phyloP scores from a whole-genome alignment of 345 rosid genomes.

The Turritis glabra region DNA sequence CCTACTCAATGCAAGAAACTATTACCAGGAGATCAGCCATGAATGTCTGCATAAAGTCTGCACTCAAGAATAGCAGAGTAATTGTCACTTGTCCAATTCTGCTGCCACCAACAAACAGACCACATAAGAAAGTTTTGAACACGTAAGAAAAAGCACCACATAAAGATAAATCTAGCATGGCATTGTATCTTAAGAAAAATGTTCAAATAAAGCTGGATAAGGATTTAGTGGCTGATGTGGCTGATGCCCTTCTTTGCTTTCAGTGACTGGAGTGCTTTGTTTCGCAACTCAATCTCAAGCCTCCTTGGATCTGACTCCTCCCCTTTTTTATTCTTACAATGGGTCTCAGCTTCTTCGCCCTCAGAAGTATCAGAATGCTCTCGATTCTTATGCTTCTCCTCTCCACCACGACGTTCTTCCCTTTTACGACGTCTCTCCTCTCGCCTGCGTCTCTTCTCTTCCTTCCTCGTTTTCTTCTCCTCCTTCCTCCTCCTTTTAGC shows the following conservation, averaged over 20 bases:
- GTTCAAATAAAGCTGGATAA: not conserved
- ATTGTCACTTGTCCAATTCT: conserved; percentile 78
- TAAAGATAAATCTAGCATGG: too few species aligned
- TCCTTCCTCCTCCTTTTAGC: conserved; percentile 84
- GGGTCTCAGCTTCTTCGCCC: conserved; percentile 50
- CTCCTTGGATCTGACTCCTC: conserved; percentile 60
- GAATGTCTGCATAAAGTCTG: conserved; percentile 67
- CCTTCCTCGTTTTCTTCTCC: conserved; percentile 80
- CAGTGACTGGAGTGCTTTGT: conserved; percentile 87
- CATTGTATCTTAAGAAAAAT: too few species aligned
- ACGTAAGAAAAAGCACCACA: too few species aligned
- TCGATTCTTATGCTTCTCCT: conserved; percentile 55
- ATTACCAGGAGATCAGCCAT: conserved; percentile 83
- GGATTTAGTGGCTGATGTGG: not conserved
- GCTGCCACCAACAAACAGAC: conserved; percentile 91
- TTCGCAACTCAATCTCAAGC: conserved; percentile 91
- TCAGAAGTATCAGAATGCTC: conserved; percentile 54
- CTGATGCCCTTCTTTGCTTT: conserved; percentile 78
- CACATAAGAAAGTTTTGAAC: conserved; percentile 46
- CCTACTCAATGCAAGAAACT: conserved; percentile 44
- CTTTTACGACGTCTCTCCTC: conserved; percentile 75
- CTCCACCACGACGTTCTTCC: conserved; percentile 75
- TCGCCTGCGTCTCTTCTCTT: conserved; percentile 76
- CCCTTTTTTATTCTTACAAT: conserved; percentile 46
- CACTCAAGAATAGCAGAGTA: conserved; percentile 81